A percentile compares a stretch with the other conserved stretches of the same genome.
Evolutionary conservation across 371 early-diverging fungal species (phyloP).

Genomic region (Funneliformis caledonium): DNA sequence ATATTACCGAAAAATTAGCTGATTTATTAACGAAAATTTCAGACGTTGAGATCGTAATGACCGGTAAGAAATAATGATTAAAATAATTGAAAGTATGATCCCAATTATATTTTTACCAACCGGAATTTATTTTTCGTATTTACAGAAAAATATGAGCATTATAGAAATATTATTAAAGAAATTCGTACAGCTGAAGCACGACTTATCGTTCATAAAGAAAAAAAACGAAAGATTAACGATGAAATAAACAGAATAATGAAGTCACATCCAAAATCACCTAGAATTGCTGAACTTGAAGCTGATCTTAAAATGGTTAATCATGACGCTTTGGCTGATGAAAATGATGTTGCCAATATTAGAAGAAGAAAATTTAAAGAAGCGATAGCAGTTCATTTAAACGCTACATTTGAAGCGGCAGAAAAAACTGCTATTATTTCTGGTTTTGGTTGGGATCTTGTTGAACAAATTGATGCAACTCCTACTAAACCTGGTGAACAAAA

Average conservation of each 20-base stretch:
- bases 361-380: conserved; percentile 34
- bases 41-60: conserved; percentile 30
- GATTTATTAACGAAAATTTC: conserved; percentile 28
- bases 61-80: conserved; percentile 14
- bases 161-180: conserved; percentile 38
- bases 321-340: not conserved
- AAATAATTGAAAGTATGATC: not conserved
- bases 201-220: conserved; percentile 23
- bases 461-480: conserved; percentile 9
- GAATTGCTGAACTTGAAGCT: conserved; percentile 35
- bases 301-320: conserved; percentile 26
- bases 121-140: not conserved
- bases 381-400: not conserved
- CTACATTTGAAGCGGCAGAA: conserved; percentile 35
- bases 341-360: conserved; percentile 33
- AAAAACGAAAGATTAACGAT: conserved; percentile 34
- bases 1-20: conserved; percentile 36
- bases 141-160: conserved; percentile 37
- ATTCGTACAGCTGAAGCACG: conserved; percentile 35
- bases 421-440: conserved; percentile 31
- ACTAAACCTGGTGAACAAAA: not conserved
- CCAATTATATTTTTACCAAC: not conserved
- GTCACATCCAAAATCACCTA: conserved; percentile 38
- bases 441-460: conserved; percentile 30
- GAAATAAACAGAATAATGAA: conserved; percentile 27